Evolutionary conservation across 805 yeast genomes (phyloP).

Genomic region (Yamadazyma kitorensis): DNA sequence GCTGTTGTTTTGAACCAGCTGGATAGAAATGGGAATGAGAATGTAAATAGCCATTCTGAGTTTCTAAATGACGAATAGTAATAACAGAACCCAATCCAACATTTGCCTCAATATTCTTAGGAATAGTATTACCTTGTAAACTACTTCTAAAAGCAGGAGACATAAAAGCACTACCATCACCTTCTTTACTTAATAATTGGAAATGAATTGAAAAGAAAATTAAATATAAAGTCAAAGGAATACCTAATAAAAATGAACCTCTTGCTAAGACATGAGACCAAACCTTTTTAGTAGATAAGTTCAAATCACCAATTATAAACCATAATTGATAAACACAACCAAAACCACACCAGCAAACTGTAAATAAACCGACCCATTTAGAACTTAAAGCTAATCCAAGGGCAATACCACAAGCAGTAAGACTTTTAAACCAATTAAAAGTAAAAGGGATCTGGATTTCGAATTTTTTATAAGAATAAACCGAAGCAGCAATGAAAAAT

Average conservation of each 20-base stretch:
- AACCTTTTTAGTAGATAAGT: slow-evolving; percentile 43
- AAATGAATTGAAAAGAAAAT: slow-evolving; percentile 64
- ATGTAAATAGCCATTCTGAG: slow-evolving; percentile 79
- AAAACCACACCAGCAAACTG: slow-evolving; percentile 73
- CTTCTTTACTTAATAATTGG: slow-evolving; percentile 53
- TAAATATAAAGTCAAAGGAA: slow-evolving; percentile 58
- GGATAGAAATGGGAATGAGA: slow-evolving; percentile 72
- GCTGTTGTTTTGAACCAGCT: slow-evolving; percentile 83
- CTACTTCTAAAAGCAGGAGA: slow-evolving; percentile 69
- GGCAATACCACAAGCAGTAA: slow-evolving; percentile 63
- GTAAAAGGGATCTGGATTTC: slow-evolving; percentile 65
- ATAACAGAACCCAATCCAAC: slow-evolving; percentile 73
- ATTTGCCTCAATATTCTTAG: slow-evolving; percentile 54
- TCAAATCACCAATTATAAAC: slow-evolving; percentile 71
- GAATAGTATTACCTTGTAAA: slow-evolving; percentile 58
- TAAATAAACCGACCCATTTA: slow-evolving; percentile 84
- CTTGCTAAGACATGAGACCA: slow-evolving; percentile 49
- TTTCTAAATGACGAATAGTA: slow-evolving; percentile 64
- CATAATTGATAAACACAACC: slow-evolving; percentile 61
- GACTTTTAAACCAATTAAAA: slow-evolving; percentile 53
- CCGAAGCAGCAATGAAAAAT: slow-evolving; percentile 72
- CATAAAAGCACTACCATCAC: slow-evolving; percentile 72
- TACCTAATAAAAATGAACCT: slow-evolving; percentile 50
- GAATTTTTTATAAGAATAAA: slow-evolving; percentile 62
- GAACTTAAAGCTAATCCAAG: slow-evolving; percentile 72